Conservation (phyloP, 169 alveolate genomes). For the Plasmodium knowlesi region DNA sequence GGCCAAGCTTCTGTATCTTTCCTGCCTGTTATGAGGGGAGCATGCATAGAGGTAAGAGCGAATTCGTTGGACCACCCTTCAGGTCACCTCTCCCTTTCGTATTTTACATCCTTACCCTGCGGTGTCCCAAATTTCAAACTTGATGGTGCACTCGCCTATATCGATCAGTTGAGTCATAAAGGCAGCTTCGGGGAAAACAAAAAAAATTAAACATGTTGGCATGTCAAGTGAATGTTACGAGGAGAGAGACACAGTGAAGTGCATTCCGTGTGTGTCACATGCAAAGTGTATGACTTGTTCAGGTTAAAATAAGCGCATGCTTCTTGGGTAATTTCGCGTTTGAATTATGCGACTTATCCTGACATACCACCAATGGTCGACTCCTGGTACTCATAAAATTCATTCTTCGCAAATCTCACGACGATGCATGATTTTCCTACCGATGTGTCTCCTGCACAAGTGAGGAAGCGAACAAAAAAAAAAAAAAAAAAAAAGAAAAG, state of each 20-base stretch:
- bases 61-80: background rate
- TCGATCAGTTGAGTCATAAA: slow-evolving; percentile 90
- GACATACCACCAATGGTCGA: slow-evolving; percentile 92
- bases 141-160: slow-evolving; percentile 85
- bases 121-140: slow-evolving; percentile 94
- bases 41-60: background rate
- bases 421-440: slow-evolving; percentile 94
- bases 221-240: background rate
- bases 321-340: background rate
- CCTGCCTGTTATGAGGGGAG: slow-evolving; percentile 78
- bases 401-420: slow-evolving; percentile 88
- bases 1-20: slow-evolving; percentile 90
- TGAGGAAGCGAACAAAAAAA: slow-evolving; percentile 28
- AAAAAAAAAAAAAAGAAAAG: too few species aligned
- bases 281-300: background rate
- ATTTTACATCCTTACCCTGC: slow-evolving; percentile 84
- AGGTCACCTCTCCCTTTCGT: background rate
- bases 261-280: background rate
- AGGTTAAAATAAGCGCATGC: background rate
- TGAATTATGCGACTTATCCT: background rate
- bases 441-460: slow-evolving; percentile 92
- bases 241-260: background rate
- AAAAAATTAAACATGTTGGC: background rate
- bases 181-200: slow-evolving; percentile 82
- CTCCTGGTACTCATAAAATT: slow-evolving; percentile 89